A percentile compares a stretch with the other conserved stretches of the same genome.
phyloP scores from a whole-genome alignment of 371 early-diverging fungal genomes.

The Capillidium heterosporum region DNA sequence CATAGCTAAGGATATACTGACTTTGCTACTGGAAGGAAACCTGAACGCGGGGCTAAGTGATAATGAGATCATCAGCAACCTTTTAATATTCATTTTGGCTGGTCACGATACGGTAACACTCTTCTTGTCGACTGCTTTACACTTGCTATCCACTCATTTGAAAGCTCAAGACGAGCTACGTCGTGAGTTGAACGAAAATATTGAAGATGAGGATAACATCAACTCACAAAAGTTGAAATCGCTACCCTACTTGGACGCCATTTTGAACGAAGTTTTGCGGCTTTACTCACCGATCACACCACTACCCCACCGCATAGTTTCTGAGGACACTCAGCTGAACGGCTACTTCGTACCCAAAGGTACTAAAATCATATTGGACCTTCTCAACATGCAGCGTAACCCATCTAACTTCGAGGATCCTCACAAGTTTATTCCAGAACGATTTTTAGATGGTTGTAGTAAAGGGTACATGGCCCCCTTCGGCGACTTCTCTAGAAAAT shows the following conservation, averaged over 20 bases:
- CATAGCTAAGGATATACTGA: background rate
- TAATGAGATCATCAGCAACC: background rate
- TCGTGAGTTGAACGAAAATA: conserved; percentile 12
- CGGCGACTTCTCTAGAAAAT: background rate
- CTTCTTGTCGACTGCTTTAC: background rate
- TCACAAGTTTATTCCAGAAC: conserved; percentile 13
- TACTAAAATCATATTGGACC: conserved; percentile 9
- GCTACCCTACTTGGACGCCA: conserved; percentile 6
- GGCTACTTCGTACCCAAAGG: conserved; percentile 8
- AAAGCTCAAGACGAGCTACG: conserved; percentile 8
- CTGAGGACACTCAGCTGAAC: background rate
- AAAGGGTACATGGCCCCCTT: background rate
- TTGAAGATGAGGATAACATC: too few relatives aligned
- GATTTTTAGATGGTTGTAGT: conserved; percentile 10
- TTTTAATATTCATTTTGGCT: background rate
- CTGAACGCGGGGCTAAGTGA: background rate
- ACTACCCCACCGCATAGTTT: background rate
- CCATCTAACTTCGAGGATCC: conserved; percentile 14
- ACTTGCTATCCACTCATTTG: conserved; percentile 7
- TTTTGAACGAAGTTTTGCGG: conserved; percentile 11
- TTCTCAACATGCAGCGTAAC: conserved; percentile 12
- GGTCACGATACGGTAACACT: conserved; percentile 3
- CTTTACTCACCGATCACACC: conserved; percentile 5
- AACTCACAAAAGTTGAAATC: background rate
- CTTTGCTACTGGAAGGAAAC: background rate